phyloP scores from a whole-genome alignment of 2,329 filamentous ascomycete species.

The Coniochaeta prunicola region DNA sequence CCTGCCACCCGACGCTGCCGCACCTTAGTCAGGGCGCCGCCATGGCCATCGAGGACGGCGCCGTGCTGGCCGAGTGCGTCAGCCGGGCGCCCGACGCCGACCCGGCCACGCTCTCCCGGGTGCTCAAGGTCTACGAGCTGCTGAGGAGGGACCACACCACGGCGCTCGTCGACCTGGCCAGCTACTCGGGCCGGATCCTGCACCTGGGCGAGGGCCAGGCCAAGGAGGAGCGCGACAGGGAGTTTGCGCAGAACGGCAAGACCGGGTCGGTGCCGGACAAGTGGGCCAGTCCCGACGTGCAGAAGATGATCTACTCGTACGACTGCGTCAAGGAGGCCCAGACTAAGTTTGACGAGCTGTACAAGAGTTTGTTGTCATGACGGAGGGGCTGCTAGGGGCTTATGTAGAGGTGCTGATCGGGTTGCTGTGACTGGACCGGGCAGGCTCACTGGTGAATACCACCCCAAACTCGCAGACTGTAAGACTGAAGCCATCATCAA shows the following conservation, averaged over 20 bases:
- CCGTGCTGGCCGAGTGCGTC: conserved; percentile 49
- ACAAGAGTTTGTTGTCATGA: conserved; percentile 6
- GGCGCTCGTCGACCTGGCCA: conserved; percentile 45
- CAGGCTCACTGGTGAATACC: background rate
- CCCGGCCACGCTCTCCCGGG: conserved; percentile 34
- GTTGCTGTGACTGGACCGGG: background rate
- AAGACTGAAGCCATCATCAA: background rate
- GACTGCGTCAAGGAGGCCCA: conserved; percentile 50
- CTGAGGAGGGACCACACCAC: conserved; percentile 49
- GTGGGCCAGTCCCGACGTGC: conserved; percentile 64
- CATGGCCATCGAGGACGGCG: conserved; percentile 62
- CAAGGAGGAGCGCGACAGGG: conserved; percentile 50
- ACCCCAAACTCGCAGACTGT: background rate
- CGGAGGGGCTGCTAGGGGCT: background rate
- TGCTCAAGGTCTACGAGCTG: conserved; percentile 46
- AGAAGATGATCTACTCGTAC: conserved; percentile 58
- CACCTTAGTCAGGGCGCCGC: conserved; percentile 62
- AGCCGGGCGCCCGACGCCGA: conserved; percentile 23
- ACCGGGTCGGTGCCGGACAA: conserved; percentile 52
- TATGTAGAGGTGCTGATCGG: background rate
- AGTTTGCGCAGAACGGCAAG: conserved; percentile 43
- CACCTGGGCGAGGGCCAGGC: conserved; percentile 52
- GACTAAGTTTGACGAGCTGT: conserved; percentile 44
- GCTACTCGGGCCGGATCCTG: conserved; percentile 42
- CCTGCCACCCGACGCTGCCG: conserved; percentile 61